Base-by-base conservation (phyloP, 306 rosid genomes). In the Hylodesmum podocarpum region DNA sequence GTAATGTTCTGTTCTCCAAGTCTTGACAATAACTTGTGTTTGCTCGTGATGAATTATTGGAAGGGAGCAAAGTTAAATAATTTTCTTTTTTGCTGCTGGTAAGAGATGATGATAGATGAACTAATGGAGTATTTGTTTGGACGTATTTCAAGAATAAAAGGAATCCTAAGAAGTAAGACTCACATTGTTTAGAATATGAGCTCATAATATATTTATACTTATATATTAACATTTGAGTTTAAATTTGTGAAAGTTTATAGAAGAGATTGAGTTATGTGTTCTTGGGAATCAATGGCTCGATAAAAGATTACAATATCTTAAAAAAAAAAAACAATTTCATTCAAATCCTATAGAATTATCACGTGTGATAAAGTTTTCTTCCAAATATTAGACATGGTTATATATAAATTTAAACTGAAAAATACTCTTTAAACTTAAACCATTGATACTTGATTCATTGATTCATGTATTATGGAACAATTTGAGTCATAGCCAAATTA, bases 31-130 rank as follows among this genome's bases (percentile, higher is more conserved):
- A 63, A 22, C 72, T 33, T 63, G 18, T 50, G 18, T 33, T 50
- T 50, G 16, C 66, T n/a, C 6, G 41, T 51, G 55, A 51, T 66
- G 21, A 75, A 33, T 65, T 37, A 75, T 75, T 47, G 39, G 24
- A 21, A 15, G 54, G 70, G 70, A 9, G 63, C 34, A 55, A 25
- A 24, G 34, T 25, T 24, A 7, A 53, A 53, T 9, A 53, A 1
- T 25, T 12, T 22, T 4, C 1, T 12, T 55, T 55, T 55, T 25
- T 9, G n/a, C 18, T 25, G 8, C 31, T 25, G 18, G 4, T 1
- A 13, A 14, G 27, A 58, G 65, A 28, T 27, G 37, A 28, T 58
- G 39, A 58, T 4, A 13, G 19, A 13, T 57, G 37, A 55, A 55
- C 18, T 25, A 25, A 13, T 58, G 65, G 14, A 58, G 65, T 14